phyloP scores from a whole-genome alignment of 495 filamentous ascomycete species.

The Venustampulla echinocandica region DNA sequence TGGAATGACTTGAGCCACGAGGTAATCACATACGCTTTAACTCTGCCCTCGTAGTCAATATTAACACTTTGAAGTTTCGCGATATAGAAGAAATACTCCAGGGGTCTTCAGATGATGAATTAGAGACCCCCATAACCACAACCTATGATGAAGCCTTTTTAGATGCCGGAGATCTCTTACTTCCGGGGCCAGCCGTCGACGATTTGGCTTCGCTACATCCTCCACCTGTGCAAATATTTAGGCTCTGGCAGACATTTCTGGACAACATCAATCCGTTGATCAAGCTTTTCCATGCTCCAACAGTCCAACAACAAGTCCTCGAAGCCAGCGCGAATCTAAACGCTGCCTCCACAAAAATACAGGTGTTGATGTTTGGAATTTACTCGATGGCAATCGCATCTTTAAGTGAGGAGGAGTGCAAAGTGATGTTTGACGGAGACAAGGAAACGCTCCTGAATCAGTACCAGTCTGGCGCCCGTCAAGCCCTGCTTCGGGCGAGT shows the following conservation, averaged over 20 bases:
- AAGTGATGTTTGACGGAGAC: conserved; percentile 33
- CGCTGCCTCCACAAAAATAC: conserved; percentile 35
- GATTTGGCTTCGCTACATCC: conserved; percentile 11
- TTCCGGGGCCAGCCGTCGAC: background rate
- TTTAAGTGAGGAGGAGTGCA: conserved; percentile 31
- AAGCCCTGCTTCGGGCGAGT: conserved; percentile 38
- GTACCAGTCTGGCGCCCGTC: conserved; percentile 35
- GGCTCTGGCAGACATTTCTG: conserved; percentile 41
- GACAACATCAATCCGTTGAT: conserved; percentile 45
- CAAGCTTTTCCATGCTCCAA: conserved; percentile 46
- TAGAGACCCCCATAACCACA: conserved; percentile 5
- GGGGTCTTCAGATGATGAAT: conserved; percentile 16
- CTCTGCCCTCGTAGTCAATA: background rate
- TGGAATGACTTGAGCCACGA: conserved; percentile 1
- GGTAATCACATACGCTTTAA: background rate
- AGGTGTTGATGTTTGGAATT: conserved; percentile 43
- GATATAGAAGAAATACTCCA: conserved; percentile 15
- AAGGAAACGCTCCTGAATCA: conserved; percentile 31
- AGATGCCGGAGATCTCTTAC: conserved; percentile 9
- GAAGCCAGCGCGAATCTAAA: conserved; percentile 35
- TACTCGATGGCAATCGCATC: conserved; percentile 37
- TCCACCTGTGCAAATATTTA: conserved; percentile 17
- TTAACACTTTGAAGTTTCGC: conserved; percentile 5
- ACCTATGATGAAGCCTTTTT: conserved; percentile 3
- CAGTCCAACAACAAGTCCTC: conserved; percentile 41